Conservation (phyloP, 139 green algal species). For the Picochlorum sp. region DNA sequence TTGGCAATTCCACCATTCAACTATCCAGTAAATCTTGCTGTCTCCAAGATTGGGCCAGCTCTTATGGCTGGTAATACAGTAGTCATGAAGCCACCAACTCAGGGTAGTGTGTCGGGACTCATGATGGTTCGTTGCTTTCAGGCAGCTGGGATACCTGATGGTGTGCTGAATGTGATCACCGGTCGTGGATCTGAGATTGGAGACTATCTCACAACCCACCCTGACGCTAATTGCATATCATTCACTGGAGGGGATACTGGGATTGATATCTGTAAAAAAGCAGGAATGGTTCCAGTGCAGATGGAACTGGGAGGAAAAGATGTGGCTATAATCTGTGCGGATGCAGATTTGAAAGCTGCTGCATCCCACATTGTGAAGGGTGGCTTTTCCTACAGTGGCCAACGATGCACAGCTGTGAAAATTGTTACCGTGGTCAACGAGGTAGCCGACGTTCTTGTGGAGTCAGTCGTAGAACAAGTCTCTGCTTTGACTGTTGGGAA, state of each 20-base stretch:
- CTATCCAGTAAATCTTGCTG: slow-evolving; percentile 89
- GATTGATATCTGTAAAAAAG: slow-evolving; percentile 72
- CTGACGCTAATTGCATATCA: slow-evolving; percentile 71
- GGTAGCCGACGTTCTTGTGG: slow-evolving; percentile 14
- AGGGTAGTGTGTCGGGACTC: slow-evolving; percentile 70
- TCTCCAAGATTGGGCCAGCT: slow-evolving; percentile 88
- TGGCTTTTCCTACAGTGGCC: slow-evolving; percentile 80
- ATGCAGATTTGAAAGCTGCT: slow-evolving; percentile 82
- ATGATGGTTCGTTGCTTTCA: slow-evolving; percentile 86
- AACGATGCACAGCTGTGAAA: slow-evolving; percentile 92
- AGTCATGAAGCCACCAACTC: slow-evolving; percentile 93
- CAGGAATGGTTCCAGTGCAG: slow-evolving; percentile 86
- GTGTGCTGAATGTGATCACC: slow-evolving; percentile 72
- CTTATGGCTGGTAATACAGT: slow-evolving; percentile 94
- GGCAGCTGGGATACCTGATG: slow-evolving; percentile 66
- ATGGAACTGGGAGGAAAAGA: slow-evolving; percentile 98
- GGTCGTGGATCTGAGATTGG: slow-evolving; percentile 85
- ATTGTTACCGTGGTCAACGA: slow-evolving; percentile 20
- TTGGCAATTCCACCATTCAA: slow-evolving; percentile 96
- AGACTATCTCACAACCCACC: slow-evolving; percentile 89
- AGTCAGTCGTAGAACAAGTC: slow-evolving; percentile 36
- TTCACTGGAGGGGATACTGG: slow-evolving; percentile 81
- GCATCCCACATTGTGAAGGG: slow-evolving; percentile 88
- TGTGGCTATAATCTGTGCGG: slow-evolving; percentile 78
- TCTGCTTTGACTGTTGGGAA: slow-evolving; percentile 67